Base-by-base conservation (phyloP, 306 rosid species). In the Lupinus albus region DNA sequence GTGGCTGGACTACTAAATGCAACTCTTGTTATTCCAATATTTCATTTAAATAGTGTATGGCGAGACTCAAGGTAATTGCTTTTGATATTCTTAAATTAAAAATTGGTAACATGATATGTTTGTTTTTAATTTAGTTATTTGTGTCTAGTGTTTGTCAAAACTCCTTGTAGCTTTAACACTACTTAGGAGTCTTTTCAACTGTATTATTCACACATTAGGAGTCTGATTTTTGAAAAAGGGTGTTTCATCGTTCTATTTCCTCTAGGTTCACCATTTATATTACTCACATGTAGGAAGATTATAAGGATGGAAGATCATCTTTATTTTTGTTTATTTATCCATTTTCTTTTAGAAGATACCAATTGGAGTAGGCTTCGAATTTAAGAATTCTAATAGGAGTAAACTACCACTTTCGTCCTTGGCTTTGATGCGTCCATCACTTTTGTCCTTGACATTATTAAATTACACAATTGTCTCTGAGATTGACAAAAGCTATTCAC, bases 11-110 rank as follows among this genome's bases (percentile, higher is more conserved):
- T 92, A 11, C 74, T 92, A 78, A 92, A 92, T 78, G 96, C 98
- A 58, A 86, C 95, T 65, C 96, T 92, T 60, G 67, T 92, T 62
- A 88, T 92, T 82, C 98, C 98, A 70, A 89, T 87, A 68, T 92
- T 92, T 76, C 98, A 92, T 84, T 85, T 92, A 55, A 92, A 92
- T 72, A 92, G 98, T 68, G 98, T 92, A 46, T 92, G 98, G 98
- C 84, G 88, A 77, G 98, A 92, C 80, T 87, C 91, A 17, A 92
- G 96, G 98, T 92, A 76, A 18, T 63, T 74, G 16, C 15, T 17
- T 14, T 46, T 73, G 33, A 14, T 46, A 10, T 60, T 33, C 69
- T 52, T 59, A 71, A 8, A 58, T 58, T 52, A 44, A 32, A 66
- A 20, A 56, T 17, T 44, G 62, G 50, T 50, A 32, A 32, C 70